Conservation (phyloP, 2,329 filamentous ascomycete species). For the Plenodomus tracheiphilus region DNA sequence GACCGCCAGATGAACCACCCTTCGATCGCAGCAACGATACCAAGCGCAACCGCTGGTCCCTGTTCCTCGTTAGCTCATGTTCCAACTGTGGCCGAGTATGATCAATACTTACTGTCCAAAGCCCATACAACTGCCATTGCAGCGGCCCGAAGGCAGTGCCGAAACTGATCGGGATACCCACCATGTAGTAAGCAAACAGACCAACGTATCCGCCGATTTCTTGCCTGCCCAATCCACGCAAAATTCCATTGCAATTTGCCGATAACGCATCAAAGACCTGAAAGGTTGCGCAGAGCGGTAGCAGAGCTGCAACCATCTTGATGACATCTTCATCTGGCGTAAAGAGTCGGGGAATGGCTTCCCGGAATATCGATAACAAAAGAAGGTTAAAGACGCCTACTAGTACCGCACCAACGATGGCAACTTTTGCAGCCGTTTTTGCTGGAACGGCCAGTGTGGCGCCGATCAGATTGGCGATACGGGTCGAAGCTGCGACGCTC, state of each 20-base stretch:
- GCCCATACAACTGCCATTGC: slow-evolving; percentile 73
- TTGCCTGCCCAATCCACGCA: slow-evolving; percentile 86
- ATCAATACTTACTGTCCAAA: slow-evolving; percentile 64
- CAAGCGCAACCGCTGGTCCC: slow-evolving; percentile 65
- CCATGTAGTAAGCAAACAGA: slow-evolving; percentile 80
- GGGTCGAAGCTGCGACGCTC: slow-evolving; percentile 83
- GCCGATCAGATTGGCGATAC: slow-evolving; percentile 89
- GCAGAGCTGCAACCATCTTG: slow-evolving; percentile 65
- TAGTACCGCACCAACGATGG: slow-evolving; percentile 65
- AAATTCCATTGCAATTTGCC: slow-evolving; percentile 78
- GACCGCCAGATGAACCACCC: slow-evolving; percentile 59
- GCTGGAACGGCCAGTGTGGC: slow-evolving; percentile 81
- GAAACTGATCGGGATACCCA: slow-evolving; percentile 84
- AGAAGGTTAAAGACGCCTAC: slow-evolving; percentile 81
- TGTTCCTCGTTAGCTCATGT: slow-evolving; percentile 14
- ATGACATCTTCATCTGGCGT: slow-evolving; percentile 70
- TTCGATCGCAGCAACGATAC: slow-evolving; percentile 61
- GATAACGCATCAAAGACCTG: slow-evolving; percentile 86
- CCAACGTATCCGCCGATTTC: slow-evolving; percentile 89
- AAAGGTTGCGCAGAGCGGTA: slow-evolving; percentile 84
- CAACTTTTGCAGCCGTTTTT: slow-evolving; percentile 77
- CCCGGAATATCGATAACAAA: slow-evolving; percentile 68
- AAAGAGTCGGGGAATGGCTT: slow-evolving; percentile 75
- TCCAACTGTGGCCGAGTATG: not conserved
- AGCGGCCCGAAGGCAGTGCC: slow-evolving; percentile 75